Conservation (phyloP, 2,329 filamentous ascomycete species). For the Penicillium expansum region DNA sequence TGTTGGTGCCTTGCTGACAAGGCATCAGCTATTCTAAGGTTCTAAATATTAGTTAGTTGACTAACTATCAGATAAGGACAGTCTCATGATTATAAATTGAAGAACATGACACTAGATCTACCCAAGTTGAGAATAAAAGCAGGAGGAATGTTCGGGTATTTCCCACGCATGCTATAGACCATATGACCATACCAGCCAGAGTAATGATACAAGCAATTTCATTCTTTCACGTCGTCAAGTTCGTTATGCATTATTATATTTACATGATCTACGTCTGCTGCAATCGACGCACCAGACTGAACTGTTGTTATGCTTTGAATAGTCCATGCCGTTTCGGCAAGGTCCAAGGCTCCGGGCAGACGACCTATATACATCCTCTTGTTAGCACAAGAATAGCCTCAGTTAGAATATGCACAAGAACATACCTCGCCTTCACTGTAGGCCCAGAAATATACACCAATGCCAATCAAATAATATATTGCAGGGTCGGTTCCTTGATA, state of each 20-base stretch:
- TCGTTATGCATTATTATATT: conserved; percentile 9
- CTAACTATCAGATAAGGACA: neutral
- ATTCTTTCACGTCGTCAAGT: neutral
- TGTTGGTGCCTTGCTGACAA: neutral
- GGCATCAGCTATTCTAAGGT: neutral
- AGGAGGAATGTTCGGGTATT: neutral
- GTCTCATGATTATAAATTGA: neutral
- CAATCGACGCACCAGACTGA: conserved; percentile 12
- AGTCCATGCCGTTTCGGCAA: conserved; percentile 54
- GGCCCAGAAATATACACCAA: conserved; percentile 91
- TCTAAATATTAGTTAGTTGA: neutral
- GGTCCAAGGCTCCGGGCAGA: conserved; percentile 69
- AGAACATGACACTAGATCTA: neutral
- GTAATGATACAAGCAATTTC: neutral
- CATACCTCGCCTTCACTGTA: conserved; percentile 95
- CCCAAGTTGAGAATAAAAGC: neutral
- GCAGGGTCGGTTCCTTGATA: conserved; percentile 93
- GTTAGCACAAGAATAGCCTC: neutral
- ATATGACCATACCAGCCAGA: neutral
- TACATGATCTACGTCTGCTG: conserved; percentile 18
- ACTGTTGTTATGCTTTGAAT: conserved; percentile 29
- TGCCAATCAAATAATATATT: conserved; percentile 84
- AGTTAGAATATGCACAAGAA: conserved; percentile 16
- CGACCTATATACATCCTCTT: conserved; percentile 49
- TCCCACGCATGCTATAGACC: neutral